Evolutionary conservation across 202 grass and related monocot species (phyloP), one percentile per base, ranked within the genome.

Genomic region (Schoenoplectus triqueter): DNA sequence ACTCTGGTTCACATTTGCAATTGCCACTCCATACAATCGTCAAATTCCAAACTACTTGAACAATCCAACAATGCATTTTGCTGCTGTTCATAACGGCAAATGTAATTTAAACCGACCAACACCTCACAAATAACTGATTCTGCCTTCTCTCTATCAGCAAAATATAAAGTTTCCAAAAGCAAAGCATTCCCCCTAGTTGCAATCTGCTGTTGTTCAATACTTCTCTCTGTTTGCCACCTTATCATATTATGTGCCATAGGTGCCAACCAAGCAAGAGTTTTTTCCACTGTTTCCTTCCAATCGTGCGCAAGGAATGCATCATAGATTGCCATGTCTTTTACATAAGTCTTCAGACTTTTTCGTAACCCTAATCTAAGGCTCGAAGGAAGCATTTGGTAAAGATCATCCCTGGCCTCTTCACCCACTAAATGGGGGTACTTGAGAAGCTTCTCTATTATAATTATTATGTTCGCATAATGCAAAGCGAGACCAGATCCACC

Each of bases 61-160:
- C 90, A 99, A 81, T 99, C 93, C 13, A 99, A 85, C 44, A 99
- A 83, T 2, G 96, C 96, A 62, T 91, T 95, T 61, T 95, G 96
- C 65, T 99, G 96, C 11, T 99, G 93, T 82, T 99, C 96, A 10
- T 99, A 99, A 15, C 96, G 78, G 81, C 96, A 99, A 62, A 99
- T 99, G 82, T 99, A 99, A 57, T 95, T 99, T 10, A 99, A 87
- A 40, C 96, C 96, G 0, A 95, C 93, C 9, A 99, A 88, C 82
- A 99, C 61, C 19, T 99, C 93, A 10, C 96, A 95, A 8, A 99
- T 89, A 4, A 92, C 93, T 1, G 79, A 80, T 81, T 99, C 96
- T 0, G 91, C 89, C 85, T 92, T 99, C 82, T 92, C 88, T 68
- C 90, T 73, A 10, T 99, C 93, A 0, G 93, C 96, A 4, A 99